Evolutionary conservation across 164 flowering plant genomes (phyloP), one percentile per base, ranked within the genome.

Genomic region (Macadamia tetraphylla): DNA sequence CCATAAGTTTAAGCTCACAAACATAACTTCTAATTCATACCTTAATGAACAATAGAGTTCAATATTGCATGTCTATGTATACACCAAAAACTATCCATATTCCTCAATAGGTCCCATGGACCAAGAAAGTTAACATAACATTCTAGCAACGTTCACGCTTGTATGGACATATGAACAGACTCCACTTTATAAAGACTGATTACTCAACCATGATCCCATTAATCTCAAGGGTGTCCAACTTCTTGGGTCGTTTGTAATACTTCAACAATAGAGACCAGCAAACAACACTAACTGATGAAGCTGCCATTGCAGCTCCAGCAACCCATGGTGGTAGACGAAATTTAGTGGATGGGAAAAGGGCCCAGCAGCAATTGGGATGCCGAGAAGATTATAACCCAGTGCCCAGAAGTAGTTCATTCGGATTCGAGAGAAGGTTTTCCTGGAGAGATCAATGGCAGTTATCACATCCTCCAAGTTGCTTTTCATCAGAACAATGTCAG

Each of bases 401-500:
- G 59, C 59, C 29, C 29, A 57, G 11, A 57, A 29, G 23, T 57
- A 57, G 18, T 57, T 57, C 10, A 57, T 6, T n/a, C 30, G 59
- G 59, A 57, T 57, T 0, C 59, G 59, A 18, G 59, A n/a, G 10
- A 57, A 9, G 29, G 59, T 6, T 29, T 57, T 57, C 59, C 59
- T 57, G 10, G 59, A 57, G 59, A 57, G 59, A 18, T 57, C 59
- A 18, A 57, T 57, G 10, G 59, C 59, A 2, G 30, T 57, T 7
- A 57, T 18, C 9, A 57, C 59, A 57, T 57, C 59, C 18, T 57
- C 59, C 29, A 57, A 57, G 59, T 18, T 57, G 30, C 29, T 18
- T 30, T 18, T 57, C 29, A 57, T 57, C 10, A 57, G 29, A 18
- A 83, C 86, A 29, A 83, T 81, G 68, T 83, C 86, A 10, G 86